These are phyloP conservation scores for Yamadazyma blattariae DNA, from an alignment of 1,139 yeast species.

Conservation along the genomic window DNA sequence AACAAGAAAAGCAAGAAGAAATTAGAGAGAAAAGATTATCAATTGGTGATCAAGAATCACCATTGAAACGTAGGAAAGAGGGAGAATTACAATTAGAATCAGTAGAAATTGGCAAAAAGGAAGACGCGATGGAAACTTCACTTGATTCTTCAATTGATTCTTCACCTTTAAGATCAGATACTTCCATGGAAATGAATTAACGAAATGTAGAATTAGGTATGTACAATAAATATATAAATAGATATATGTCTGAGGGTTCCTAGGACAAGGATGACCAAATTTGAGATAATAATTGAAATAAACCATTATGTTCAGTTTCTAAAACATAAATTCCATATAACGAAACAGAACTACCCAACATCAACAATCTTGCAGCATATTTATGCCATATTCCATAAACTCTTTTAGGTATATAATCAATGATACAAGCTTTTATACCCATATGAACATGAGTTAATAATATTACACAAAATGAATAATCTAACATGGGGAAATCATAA, in stretches of 20 bases:
- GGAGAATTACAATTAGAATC: no score
- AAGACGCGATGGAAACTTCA: conserved; percentile 9
- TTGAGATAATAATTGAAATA: conserved; percentile 43
- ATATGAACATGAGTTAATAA: conserved; percentile 63
- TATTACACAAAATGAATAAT: conserved; percentile 54
- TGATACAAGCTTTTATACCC: conserved; percentile 76
- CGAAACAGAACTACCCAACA: conserved; percentile 60
- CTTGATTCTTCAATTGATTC: no score
- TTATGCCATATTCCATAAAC: conserved; percentile 68
- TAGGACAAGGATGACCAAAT: conserved; percentile 48
- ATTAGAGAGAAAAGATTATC: background rate
- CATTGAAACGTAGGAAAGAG: conserved; percentile 2
- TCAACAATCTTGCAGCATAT: conserved; percentile 58
- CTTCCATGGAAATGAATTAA: conserved; percentile 6
- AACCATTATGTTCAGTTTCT: conserved; percentile 57
- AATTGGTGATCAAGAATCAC: conserved; percentile 1
- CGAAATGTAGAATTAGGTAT: background rate
- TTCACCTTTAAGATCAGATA: conserved; percentile 3
- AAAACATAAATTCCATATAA: conserved; percentile 67
- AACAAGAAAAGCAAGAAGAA: background rate
- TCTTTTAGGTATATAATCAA: conserved; percentile 73
- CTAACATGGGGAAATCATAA: conserved; percentile 44
- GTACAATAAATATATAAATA: conserved; percentile 10
- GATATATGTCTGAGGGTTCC: no score
- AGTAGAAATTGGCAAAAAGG: no score